Evolutionary conservation across 345 rosid species (phyloP), one percentile per base, ranked within the genome.

Genomic region (Acer negundo): DNA sequence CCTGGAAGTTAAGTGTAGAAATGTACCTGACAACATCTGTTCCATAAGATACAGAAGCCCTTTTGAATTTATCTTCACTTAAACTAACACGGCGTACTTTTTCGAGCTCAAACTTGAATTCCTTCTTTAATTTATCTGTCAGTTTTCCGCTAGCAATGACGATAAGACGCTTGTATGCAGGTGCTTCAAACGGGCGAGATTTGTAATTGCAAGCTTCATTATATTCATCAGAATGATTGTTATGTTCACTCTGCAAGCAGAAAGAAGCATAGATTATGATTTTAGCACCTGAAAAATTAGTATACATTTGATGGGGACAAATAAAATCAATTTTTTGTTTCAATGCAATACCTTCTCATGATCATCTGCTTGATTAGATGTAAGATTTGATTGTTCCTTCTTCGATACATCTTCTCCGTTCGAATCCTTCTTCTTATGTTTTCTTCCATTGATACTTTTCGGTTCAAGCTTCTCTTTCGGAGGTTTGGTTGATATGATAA

Each of bases 401-500:
- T 82, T 91, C 87, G 85, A 77, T 13, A 72, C 40, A 72, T 85
- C 89, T 44, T 88, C 38, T 35, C 38, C 86, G 67, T 80, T 85
- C 12, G 85, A 85, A 80, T 87, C 78, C 70, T 83, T 84, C 5
- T 70, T 83, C 73, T 80, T 80, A 63, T 71, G 80, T 40, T 58
- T 74, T 47, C 84, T 83, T 70, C 20, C 67, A 76, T 70, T 80
- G 64, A 72, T 83, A 62, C 82, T 80, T 40, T 75, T 63, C 51
- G 84, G 77, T 67, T 86, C 85, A 66, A 68, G 81, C 65, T 79
- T 78, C 76, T 73, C 84, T 77, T 87, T 87, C 2, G 97, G 97
- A 78, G 75, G 89, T 80, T 87, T 90, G 20, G 97, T 92, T 11
- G 97, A 90, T 75, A 92, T 87, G 70, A 92, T 79, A 75, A 92